These are phyloP conservation scores for Venturia effusa DNA, from an alignment of 2,329 filamentous ascomycete genomes.

Conservation along the genomic window DNA sequence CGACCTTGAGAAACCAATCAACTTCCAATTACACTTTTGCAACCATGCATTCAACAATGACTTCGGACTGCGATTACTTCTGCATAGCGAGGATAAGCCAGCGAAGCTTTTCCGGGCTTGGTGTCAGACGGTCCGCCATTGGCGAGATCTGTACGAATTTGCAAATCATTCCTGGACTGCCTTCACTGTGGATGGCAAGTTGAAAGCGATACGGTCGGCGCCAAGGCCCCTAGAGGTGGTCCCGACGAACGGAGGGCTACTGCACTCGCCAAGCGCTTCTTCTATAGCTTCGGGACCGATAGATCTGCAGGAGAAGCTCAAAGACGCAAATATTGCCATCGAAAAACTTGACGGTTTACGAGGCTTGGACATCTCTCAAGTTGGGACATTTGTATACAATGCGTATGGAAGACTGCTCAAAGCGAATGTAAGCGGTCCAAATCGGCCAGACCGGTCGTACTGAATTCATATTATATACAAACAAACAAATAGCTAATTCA, in stretches of 20 bases:
- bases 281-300: neutral
- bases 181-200: neutral
- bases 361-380: neutral
- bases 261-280: neutral
- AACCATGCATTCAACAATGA: constrained; percentile 18
- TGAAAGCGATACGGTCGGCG: constrained; percentile 13
- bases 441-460: too few species aligned
- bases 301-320: constrained; percentile 22
- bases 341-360: constrained; percentile 15
- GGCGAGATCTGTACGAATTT: constrained; percentile 15
- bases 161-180: constrained; percentile 16
- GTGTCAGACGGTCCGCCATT: constrained; percentile 17
- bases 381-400: constrained; percentile 21
- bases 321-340: constrained; percentile 23
- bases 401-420: constrained; percentile 16
- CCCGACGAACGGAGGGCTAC: neutral
- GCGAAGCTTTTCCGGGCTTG: constrained; percentile 20
- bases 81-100: constrained; percentile 13
- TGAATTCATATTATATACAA: too few species aligned
- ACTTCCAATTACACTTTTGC: constrained; percentile 17
- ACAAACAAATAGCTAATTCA: too few species aligned
- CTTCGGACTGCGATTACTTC: constrained; percentile 8
- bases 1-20: constrained; percentile 8
- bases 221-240: neutral
- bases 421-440: constrained; percentile 23